Base-by-base conservation (phyloP, 805 yeast genomes). In the Candida golubevii region DNA sequence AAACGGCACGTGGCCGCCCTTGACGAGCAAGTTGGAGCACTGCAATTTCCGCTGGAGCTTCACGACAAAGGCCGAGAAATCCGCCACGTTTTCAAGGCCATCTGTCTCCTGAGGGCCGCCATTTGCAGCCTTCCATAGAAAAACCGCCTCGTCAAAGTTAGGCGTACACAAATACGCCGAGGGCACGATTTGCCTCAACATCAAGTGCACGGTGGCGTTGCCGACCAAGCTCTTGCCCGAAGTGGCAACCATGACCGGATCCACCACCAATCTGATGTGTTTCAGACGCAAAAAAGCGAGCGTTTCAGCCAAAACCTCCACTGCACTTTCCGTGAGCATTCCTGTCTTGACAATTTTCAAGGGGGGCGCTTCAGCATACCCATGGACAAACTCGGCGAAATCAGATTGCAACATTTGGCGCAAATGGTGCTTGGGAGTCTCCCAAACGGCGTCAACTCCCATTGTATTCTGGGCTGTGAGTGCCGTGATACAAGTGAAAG, bases 221-320 rank as follows among this genome's bases (percentile, higher is more conserved):
- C 73, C 76, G 28, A 81, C 72, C 35, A 89, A 66, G 3, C 66
- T 58, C 14, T 78, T 74, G 1, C 96, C 96, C 0, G 93, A 80
- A 0, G 96, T 86, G 4, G 93, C 80, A 8, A 84, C 81, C 78
- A 88, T 76, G 6, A 88, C 96, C 0, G 97, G 95, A 59, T 88
- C 97, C 35, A 88, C 71, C 1, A 87, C 80, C 15, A 88, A 52
- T 45, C 56, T 59, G 23, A 69, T 55, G 0, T 45, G 42, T 11
- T 54, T 41, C 6, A 53, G 35, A 4, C 65, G 57, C 32, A 71
- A 62, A 29, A 60, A 53, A 1, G 54, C 57, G 26, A 78, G 46
- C 39, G 65, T 62, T 7, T 63, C 64, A 5, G 59, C 50, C 35
- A 85, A 63, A 0, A 73, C 77, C 2, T 62, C 63, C 10, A 82